Base-by-base conservation (phyloP, 495 filamentous ascomycete species). In the Penicillium fimorum region DNA sequence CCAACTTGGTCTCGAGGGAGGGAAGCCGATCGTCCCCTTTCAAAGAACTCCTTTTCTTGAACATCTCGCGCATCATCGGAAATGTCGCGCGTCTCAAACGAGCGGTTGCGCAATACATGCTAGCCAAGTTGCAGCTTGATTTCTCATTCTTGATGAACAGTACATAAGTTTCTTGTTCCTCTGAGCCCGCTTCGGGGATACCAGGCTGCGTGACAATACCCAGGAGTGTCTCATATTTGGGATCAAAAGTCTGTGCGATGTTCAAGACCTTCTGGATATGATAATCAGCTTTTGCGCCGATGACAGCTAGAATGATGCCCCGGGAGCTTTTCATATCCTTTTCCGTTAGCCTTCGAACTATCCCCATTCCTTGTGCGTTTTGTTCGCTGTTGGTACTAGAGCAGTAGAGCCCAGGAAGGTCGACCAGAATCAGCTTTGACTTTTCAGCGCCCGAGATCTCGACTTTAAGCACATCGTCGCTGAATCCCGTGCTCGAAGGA, bases 21-120 rank as follows among this genome's bases (percentile, higher is more conserved):
- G 1, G 53, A 47, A 13, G 61, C n/a, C 80, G 79, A 83, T 24
- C 49, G 49, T 5, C 74, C 69, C 0, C 55, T 44, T 12, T 59
- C 46, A 46, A 77, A 75, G 49, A 77, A 76, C 1, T 53, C 55
- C 5, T 46, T 70, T 38, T 76, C 73, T 22, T 46, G 22, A 1
- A 42, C 41, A 49, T 76, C 72, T 43, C 70, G 54, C 3, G 50
- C 63, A n/a, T 70, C 52, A 20, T 69, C 57, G 1, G 66, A 59
- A 3, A 62, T 22, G 0, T 62, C 44, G 2, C 57, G 29, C 41
- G 81, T 76, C 10, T 77, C 66, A 51, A 79, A 82, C 6, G 64
- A 64, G 3, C 81, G 74, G 58, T 89, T 90, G 8, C 80, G 80
- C 22, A 92, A 65, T 3, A 86, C 80, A 67, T 90, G 85, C 86